Conservation (phyloP, 1,284 basidiomycete genomes). For the Malassezia furfur region DNA sequence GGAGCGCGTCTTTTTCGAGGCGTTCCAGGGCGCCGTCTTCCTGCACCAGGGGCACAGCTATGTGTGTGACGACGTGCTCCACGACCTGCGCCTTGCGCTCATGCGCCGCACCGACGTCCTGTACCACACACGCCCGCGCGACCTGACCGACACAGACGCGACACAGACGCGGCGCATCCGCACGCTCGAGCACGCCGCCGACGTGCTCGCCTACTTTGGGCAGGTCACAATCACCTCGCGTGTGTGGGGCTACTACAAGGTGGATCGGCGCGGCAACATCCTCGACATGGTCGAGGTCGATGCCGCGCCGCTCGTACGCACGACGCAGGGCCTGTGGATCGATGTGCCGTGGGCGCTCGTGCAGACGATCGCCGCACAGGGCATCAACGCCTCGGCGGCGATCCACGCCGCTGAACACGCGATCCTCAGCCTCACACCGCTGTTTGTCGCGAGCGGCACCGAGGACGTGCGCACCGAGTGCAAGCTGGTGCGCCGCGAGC, state of each 20-base stretch:
- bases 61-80: conserved; percentile 67
- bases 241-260: conserved; percentile 57
- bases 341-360: conserved; percentile 61
- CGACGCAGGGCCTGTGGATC: conserved; percentile 73
- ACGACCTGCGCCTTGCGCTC: conserved; percentile 65
- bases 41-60: conserved; percentile 49
- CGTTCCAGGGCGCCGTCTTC: conserved; percentile 54
- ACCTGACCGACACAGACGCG: conserved; percentile 64
- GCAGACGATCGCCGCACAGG: conserved; percentile 55
- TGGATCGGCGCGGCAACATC: conserved; percentile 52
- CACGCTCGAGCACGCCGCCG: conserved; percentile 55
- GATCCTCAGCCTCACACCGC: conserved; percentile 59
- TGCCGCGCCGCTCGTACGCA: conserved; percentile 66
- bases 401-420: conserved; percentile 80
- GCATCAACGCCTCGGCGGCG: conserved; percentile 62
- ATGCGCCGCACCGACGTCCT: conserved; percentile 67
- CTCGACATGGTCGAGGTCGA: conserved; percentile 71
- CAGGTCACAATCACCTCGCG: conserved; percentile 60
- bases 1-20: conserved; percentile 73
- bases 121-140: conserved; percentile 62
- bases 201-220: conserved; percentile 61
- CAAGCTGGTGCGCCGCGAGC: conserved; percentile 67
- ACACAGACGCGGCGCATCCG: conserved; percentile 67
- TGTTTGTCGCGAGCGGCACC: conserved; percentile 59
- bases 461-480: conserved; percentile 74